Evolutionary conservation across 1,139 yeast genomes (phyloP), one percentile per base, ranked within the genome.

Genomic region (Groenewaldozyma sp.): DNA sequence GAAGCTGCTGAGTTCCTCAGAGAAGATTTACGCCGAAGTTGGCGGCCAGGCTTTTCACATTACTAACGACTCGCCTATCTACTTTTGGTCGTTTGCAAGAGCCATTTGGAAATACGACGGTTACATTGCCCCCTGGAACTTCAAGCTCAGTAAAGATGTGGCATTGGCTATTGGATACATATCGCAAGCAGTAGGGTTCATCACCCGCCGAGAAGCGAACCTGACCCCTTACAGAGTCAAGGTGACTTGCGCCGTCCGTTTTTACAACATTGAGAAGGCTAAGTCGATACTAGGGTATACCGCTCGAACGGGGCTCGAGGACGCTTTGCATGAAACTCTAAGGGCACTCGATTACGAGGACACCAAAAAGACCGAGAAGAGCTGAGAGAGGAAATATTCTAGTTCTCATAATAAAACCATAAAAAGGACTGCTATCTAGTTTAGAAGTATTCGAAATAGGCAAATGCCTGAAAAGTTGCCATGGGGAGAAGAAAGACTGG

Each of bases 101-200:
- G 82, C 95, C 2, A 94, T 91, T 18, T 91, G 97, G 97, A 88
- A 88, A 56, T 91, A 91, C 21, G 95, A 87, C 62, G 96, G 96
- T 1, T 81, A 80, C 55, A 71, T 82, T 40, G 93, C 82, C 48
- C 71, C 71, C 20, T 70, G 65, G 41, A 80, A 78, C 49, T 76
- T 86, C 51, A 87, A 78, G 11, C 71, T 93, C 46, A 72, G 72
- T 34, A 74, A 81, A 52, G 75, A 81, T 0, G 63, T 86, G 13
- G 98, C 95, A 1, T 71, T 88, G 45, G 70, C 69, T 2, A 78
- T 82, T 37, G 97, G 96, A 6, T 82, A 83, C 53, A 60, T 86
- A 35, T 77, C 94, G 22, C 84, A 83, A 53, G 74, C 76, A 56
- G 73, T 80, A 44, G 74, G 91, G 11, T 77, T 74, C 40, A 51